phyloP scores from a whole-genome alignment of 2,329 filamentous ascomycete species.

The Salinomyces thailandicus region DNA sequence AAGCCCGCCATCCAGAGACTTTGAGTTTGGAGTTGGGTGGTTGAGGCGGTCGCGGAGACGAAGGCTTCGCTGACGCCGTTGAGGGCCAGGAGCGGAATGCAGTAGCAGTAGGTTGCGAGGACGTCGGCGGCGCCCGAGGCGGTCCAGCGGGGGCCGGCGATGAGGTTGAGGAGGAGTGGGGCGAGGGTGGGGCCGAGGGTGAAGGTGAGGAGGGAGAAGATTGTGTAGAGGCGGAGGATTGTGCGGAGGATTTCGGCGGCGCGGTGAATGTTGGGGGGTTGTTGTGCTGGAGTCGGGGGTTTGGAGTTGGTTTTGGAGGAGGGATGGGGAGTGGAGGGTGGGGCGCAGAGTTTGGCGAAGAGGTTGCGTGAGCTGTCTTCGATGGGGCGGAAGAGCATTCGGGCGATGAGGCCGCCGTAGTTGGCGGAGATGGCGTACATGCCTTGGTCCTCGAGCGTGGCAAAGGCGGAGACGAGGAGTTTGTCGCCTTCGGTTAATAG shows the following conservation, averaged over 20 bases:
- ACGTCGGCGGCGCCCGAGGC: constrained; percentile 61
- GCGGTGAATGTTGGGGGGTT: constrained; percentile 22
- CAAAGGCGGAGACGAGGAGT: constrained; percentile 69
- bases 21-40: constrained; percentile 64
- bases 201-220: constrained; percentile 60
- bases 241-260: constrained; percentile 45
- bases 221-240: constrained; percentile 61
- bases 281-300: background rate
- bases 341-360: constrained; percentile 68
- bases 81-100: constrained; percentile 81
- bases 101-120: constrained; percentile 75
- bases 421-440: constrained; percentile 90
- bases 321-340: constrained; percentile 7
- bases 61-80: constrained; percentile 92
- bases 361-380: constrained; percentile 88
- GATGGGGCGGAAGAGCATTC: constrained; percentile 85
- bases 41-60: constrained; percentile 72
- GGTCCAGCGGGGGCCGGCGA: constrained; percentile 71
- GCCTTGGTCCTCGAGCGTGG: constrained; percentile 71
- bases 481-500: constrained; percentile 90
- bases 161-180: constrained; percentile 58
- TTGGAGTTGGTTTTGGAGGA: constrained; percentile 1
- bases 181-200: constrained; percentile 66
- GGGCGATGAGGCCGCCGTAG: constrained; percentile 75
- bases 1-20: constrained; percentile 77